Evolutionary conservation across 768 basidiomycete genomes (phyloP), one percentile per base, ranked within the genome.

Genomic region (Boletus eberwhitei): DNA sequence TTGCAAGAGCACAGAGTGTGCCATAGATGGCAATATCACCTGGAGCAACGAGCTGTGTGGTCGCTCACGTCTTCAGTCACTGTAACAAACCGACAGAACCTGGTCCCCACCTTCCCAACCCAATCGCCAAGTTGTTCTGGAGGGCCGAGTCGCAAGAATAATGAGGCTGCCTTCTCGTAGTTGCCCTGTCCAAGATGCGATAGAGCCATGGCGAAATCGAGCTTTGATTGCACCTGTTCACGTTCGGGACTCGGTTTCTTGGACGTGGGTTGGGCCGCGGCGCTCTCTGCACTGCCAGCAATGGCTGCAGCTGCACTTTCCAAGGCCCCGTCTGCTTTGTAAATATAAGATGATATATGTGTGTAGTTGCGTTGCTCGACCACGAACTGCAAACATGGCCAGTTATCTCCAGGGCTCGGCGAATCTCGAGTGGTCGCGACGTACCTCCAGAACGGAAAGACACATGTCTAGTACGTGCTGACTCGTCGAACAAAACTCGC

Each of bases 391-490:
- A 35, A 47, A 34, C 31, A 22, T 5, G 21, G 42, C 58, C 38
- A 35, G 42, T 60, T 35, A 47, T 42, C 14, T 42, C 29, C 0
- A 17, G 12, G 9, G 1, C 11, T 24, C 21, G 2, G 16, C 2
- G 8, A 41, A 47, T 14, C 35, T 35, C 52, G 34, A 49, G 24
- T 22, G 21, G 13, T 1, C 37, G n/a, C 11, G 26, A 61, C 71
- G 8, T 61, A 88, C 90, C 79, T 92, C 90, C 3, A 92, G 75
- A 16, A 91, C 83, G 3, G 87, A 86, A 43, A 92, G 74, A 71
- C 89, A 93, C 85, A 94, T 92, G 52, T 98, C 96, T 3, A 98
- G 79, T n/a, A 96, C 85, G 60, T 98, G 94, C 61, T 89, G 85
- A 52, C 87, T 87, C 11, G 92, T 91, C 14, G 92, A 87, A 69